Base-by-base conservation (phyloP, 2,329 filamentous ascomycete species). In the Rhynchosporium secalis region DNA sequence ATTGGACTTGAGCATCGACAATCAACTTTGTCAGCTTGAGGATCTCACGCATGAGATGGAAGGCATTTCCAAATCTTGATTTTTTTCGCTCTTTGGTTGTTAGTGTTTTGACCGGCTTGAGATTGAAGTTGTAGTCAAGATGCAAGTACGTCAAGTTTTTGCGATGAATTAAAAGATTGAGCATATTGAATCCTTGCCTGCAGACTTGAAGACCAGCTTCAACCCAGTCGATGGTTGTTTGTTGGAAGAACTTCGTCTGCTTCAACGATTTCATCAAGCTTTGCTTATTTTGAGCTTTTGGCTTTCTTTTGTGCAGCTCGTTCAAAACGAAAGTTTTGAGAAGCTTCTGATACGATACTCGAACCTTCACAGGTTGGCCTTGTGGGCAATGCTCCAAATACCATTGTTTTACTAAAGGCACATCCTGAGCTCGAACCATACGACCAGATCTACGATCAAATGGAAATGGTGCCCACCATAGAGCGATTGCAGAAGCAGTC, bases 11-110 rank as follows among this genome's bases (percentile, higher is more conserved):
- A 2, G 95, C 94, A 76, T 99, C 95, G 48, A 99, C 95, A 72
- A 99, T 98, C 67, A 99, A 84, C 78, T 99, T 99, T 0, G 95
- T 99, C 68, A 99, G 76, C 54, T 96, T 89, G 60, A 99, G 78
- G 64, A 99, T 99, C 78, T 99, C 95, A 75, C 95, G 89, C 95
- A 99, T 99, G 62, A 99, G 78, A 77, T 99, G 95, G 82, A 99
- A 99, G 26, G 95, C 96, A 74, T 99, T 99, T 80, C 95, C 95
- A 70, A 99, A 99, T 66, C 95, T 90, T 36, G 94, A 98, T 84
- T 99, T 99, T 82, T 99, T 99, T 71, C 95, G 90, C 81, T 99
- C 95, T 77, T 99, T 99, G 38, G 95, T 99, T 0, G 95, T 99
- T 69, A 99, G 78, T 0, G 95, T 99, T 82, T 99, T 99, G 75